Evolutionary conservation across 208 protist species (phyloP).

Genomic region (Leishmania tarentolae): DNA sequence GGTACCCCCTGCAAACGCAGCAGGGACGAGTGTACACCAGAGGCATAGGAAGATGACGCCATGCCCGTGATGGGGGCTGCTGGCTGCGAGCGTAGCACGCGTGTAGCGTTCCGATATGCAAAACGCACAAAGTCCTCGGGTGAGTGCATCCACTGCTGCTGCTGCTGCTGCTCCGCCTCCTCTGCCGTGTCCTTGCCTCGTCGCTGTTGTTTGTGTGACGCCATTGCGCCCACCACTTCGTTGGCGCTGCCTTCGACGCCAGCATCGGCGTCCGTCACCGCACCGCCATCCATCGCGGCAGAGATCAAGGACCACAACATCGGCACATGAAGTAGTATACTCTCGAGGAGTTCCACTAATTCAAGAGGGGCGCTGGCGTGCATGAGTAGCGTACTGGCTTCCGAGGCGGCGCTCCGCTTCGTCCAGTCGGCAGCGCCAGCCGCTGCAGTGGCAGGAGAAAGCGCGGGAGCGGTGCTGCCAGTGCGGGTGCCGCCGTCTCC

Average conservation of each 20-base stretch:
- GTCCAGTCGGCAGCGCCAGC: background rate
- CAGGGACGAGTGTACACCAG: background rate
- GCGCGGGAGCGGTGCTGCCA: background rate
- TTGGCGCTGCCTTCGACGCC: background rate
- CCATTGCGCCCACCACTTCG: background rate
- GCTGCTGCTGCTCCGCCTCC: background rate
- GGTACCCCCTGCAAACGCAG: constrained; percentile 42
- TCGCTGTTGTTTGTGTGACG: background rate
- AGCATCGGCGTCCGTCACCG: constrained; percentile 5
- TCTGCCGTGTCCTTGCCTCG: background rate
- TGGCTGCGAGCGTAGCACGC: constrained; percentile 12
- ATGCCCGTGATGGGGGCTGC: background rate
- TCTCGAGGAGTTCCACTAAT: constrained; percentile 64
- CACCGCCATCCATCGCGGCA: background rate
- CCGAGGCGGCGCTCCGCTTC: background rate
- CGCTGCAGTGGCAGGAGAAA: background rate
- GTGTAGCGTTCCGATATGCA: constrained; percentile 12
- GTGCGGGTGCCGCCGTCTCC: background rate
- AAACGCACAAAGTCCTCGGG: constrained; percentile 18
- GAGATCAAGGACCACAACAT: constrained; percentile 14
- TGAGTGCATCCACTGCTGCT: constrained; percentile 4
- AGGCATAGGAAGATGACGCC: background rate
- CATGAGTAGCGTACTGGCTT: constrained; percentile 30
- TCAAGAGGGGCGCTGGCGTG: constrained; percentile 74
- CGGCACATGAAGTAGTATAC: constrained; percentile 59